Percentiles rank a stretch among this genome's conserved stretches.
phyloP scores from a whole-genome alignment of 495 filamentous ascomycete genomes.

The Trichoderma virens region DNA sequence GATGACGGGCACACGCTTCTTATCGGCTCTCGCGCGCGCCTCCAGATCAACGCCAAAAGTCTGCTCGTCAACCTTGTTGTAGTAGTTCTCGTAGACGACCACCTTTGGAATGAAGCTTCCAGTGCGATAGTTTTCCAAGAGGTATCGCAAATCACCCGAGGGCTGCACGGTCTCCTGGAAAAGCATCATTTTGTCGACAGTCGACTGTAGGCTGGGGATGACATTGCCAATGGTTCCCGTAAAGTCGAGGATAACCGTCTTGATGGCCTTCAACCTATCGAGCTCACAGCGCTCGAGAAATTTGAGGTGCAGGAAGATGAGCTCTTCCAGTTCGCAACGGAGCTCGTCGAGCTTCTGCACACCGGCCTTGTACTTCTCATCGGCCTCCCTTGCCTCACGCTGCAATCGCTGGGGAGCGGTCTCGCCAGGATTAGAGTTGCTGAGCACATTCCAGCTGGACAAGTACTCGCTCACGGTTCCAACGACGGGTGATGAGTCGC shows the following conservation, averaged over 20 bases:
- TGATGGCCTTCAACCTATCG: constrained; percentile 93
- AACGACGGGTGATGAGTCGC: constrained; percentile 54
- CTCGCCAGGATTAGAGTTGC: constrained; percentile 80
- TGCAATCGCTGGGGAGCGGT: constrained; percentile 79
- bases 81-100: constrained; percentile 97
- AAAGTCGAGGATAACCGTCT: constrained; percentile 95
- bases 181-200: constrained; percentile 96
- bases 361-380: constrained; percentile 84
- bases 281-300: constrained; percentile 98
- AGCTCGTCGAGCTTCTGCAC: constrained; percentile 81
- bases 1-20: constrained; percentile 89
- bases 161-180: constrained; percentile 98
- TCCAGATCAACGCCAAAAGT: constrained; percentile 97
- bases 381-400: constrained; percentile 81
- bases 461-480: constrained; percentile 80
- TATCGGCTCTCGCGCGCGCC: constrained; percentile 82
- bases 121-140: constrained; percentile 96
- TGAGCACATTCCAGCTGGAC: constrained; percentile 83
- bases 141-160: constrained; percentile 79
- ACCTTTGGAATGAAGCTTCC: constrained; percentile 86
- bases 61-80: constrained; percentile 95
- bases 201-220: constrained; percentile 89
- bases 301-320: constrained; percentile 81
- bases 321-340: constrained; percentile 89
- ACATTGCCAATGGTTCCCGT: constrained; percentile 97